phyloP scores from a whole-genome alignment of 2,329 filamentous ascomycete species.

The Dichotomopilus funicola region DNA sequence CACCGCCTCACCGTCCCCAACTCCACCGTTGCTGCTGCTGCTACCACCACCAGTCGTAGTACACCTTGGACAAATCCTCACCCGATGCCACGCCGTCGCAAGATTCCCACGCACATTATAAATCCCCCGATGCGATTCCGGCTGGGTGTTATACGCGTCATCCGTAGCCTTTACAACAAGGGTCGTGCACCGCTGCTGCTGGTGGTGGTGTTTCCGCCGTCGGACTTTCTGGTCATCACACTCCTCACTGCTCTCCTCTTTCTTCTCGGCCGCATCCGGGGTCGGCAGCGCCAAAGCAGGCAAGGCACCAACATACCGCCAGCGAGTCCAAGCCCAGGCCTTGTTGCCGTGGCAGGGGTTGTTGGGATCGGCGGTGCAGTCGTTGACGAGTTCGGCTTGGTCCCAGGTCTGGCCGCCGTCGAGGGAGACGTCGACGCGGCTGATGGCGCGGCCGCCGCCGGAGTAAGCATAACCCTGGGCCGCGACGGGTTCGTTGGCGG shows the following conservation, averaged over 20 bases:
- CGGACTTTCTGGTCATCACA: neutral
- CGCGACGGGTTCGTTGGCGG: conserved; percentile 28
- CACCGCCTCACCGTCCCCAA: too few relatives aligned
- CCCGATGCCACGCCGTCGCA: conserved; percentile 60
- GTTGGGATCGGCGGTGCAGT: conserved; percentile 29
- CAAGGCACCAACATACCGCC: conserved; percentile 50
- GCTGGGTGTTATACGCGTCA: conserved; percentile 60
- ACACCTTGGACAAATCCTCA: conserved; percentile 35
- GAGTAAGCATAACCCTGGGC: conserved; percentile 62
- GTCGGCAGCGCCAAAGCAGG: conserved; percentile 24
- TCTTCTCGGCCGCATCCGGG: neutral
- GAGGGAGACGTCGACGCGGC: conserved; percentile 60
- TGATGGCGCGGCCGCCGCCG: conserved; percentile 58
- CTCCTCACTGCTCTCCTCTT: neutral
- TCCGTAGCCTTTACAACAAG: conserved; percentile 62
- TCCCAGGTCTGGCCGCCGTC: conserved; percentile 60
- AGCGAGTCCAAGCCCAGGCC: conserved; percentile 59
- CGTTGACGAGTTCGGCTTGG: conserved; percentile 53
- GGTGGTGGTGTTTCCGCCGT: conserved; percentile 9
- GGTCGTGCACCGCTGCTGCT: conserved; percentile 38
- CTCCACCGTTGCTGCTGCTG: too few relatives aligned
- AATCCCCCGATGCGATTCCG: conserved; percentile 51
- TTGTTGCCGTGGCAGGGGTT: conserved; percentile 36
- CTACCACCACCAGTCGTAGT: neutral
- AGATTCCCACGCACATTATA: conserved; percentile 61